phyloP scores from a whole-genome alignment of 345 rosid genomes.

The Lumnitzera littorea region DNA sequence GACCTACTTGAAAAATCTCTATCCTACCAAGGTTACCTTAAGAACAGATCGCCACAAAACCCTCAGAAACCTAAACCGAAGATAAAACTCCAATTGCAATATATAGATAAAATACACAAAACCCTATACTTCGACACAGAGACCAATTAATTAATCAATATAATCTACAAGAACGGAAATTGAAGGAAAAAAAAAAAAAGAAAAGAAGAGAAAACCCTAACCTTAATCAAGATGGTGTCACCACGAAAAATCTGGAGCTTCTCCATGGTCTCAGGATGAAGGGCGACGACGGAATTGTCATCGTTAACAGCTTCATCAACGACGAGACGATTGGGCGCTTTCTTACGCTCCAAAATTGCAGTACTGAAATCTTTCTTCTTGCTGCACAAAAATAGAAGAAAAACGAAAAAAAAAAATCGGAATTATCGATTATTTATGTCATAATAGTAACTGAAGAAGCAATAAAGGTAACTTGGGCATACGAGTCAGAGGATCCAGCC shows the following conservation, averaged over 20 bases:
- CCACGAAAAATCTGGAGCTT: slow-evolving; percentile 98
- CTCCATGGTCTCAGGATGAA: slow-evolving; percentile 95
- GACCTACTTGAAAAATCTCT: no score
- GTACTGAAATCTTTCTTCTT: slow-evolving; percentile 89
- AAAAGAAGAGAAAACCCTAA: slow-evolving; percentile 9
- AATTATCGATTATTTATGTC: not conserved
- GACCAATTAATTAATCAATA: no score
- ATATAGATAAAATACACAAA: no score
- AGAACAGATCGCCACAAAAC: no score
- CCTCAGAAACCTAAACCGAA: no score
- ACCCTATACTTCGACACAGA: no score
- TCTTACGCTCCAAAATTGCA: slow-evolving; percentile 89
- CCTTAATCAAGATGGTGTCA: slow-evolving; percentile 89
- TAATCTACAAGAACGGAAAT: not conserved
- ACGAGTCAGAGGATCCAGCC: slow-evolving; percentile 90
- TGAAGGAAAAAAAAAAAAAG: not conserved
- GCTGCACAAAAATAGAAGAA: slow-evolving; percentile 20
- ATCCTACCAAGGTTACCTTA: no score
- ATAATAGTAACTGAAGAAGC: not conserved
- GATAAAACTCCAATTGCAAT: no score
- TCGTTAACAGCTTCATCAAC: slow-evolving; percentile 89
- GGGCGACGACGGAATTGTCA: slow-evolving; percentile 82
- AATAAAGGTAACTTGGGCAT: slow-evolving; percentile 36
- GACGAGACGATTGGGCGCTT: slow-evolving; percentile 76
- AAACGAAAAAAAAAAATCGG: slow-evolving; percentile 2